These are phyloP conservation scores for Talaromyces sp. DNA, from an alignment of 2,329 filamentous ascomycete genomes.

Conservation along the genomic window DNA sequence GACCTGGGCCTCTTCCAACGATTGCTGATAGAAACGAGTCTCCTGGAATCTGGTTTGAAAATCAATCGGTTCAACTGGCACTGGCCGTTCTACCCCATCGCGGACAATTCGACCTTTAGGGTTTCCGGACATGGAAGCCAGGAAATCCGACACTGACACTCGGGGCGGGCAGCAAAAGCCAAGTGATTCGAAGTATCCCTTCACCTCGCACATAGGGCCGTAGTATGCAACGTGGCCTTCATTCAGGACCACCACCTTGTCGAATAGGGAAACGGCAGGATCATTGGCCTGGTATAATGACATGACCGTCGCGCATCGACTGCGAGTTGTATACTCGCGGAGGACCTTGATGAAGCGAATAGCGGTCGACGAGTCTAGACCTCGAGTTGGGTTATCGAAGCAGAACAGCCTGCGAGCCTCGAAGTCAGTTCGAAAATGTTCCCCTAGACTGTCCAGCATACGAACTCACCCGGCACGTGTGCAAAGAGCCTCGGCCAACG, in stretches of 20 bases:
- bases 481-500: constrained; percentile 52
- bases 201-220: constrained; percentile 55
- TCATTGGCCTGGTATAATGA: constrained; percentile 50
- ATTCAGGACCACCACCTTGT: constrained; percentile 64
- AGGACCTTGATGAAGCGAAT: constrained; percentile 53
- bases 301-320: constrained; percentile 47
- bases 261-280: constrained; percentile 43
- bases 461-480: constrained; percentile 39
- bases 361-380: constrained; percentile 52
- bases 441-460: too few species aligned
- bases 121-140: constrained; percentile 54
- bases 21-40: constrained; percentile 41
- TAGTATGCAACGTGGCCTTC: constrained; percentile 69
- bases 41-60: constrained; percentile 48
- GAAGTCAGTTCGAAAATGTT: too few species aligned
- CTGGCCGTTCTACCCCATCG: too few species aligned
- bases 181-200: constrained; percentile 58
- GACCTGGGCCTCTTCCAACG: too few species aligned
- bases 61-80: too few species aligned
- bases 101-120: too few species aligned
- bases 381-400: constrained; percentile 43
- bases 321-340: constrained; percentile 29
- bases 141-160: constrained; percentile 62
- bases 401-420: constrained; percentile 27
- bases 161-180: constrained; percentile 61